phyloP scores from a whole-genome alignment of 768 basidiomycete genomes.

The Lactarius akahatsu region DNA sequence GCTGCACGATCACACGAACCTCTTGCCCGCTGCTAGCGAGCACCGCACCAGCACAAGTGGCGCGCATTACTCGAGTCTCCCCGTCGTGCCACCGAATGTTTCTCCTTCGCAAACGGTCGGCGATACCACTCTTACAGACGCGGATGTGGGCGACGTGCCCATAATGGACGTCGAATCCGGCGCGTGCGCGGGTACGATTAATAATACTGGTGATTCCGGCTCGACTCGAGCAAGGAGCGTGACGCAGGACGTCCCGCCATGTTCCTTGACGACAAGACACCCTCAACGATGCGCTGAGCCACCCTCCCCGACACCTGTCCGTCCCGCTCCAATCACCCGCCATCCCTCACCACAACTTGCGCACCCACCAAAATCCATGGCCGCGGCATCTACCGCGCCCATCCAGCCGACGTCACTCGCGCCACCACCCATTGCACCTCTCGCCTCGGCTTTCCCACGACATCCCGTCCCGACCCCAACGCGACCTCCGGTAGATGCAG shows the following conservation, averaged over 20 bases:
- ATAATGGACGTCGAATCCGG: neutral
- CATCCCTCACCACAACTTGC: neutral
- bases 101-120: neutral
- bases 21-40: neutral
- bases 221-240: neutral
- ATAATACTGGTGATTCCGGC: neutral
- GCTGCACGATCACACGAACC: constrained; percentile 6
- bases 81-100: constrained; percentile 10
- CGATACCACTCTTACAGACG: neutral
- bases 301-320: constrained; percentile 10
- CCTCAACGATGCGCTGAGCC: constrained; percentile 3
- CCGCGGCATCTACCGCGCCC: neutral
- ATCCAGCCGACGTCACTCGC: no score
- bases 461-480: neutral
- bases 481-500: neutral
- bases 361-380: neutral
- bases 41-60: neutral
- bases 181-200: neutral
- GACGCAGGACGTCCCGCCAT: neutral
- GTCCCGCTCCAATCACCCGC: neutral
- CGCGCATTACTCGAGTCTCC: constrained; percentile 16
- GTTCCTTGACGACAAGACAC: neutral
- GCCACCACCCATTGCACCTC: neutral
- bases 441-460: neutral
- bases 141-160: neutral